Conservation (phyloP, 768 basidiomycete species). For the Xerocomus spinulosus region DNA sequence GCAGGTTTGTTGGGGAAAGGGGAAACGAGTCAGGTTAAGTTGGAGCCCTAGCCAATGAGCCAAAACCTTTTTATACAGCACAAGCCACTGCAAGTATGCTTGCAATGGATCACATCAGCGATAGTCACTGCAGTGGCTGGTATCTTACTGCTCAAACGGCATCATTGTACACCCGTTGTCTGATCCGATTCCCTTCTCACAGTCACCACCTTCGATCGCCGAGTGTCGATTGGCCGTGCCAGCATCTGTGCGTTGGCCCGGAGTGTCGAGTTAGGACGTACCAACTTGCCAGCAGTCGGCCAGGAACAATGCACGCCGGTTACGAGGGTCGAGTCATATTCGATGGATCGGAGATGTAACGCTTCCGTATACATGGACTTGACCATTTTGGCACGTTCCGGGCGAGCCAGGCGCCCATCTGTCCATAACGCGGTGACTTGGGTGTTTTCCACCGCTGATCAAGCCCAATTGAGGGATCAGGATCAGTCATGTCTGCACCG, state of each 20-base stretch:
- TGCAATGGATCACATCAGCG: constrained; percentile 27
- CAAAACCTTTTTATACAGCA: constrained; percentile 30
- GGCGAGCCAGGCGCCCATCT: constrained; percentile 8
- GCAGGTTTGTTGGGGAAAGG: constrained; percentile 5
- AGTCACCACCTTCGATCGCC: constrained; percentile 16
- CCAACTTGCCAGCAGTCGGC: constrained; percentile 14
- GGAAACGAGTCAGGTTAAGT: constrained; percentile 6
- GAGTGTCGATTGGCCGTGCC: constrained; percentile 21
- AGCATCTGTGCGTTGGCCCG: constrained; percentile 17
- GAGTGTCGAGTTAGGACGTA: constrained; percentile 10
- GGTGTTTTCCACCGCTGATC: constrained; percentile 20
- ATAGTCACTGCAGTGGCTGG: constrained; percentile 33
- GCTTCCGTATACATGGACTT: constrained; percentile 1
- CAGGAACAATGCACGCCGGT: constrained; percentile 22
- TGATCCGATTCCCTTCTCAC: constrained; percentile 24
- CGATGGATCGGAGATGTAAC: constrained; percentile 5
- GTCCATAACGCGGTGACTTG: constrained; percentile 4
- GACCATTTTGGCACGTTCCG: constrained; percentile 13
- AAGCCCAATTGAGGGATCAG: constrained; percentile 13
- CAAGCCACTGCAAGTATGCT: constrained; percentile 28
- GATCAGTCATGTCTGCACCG: constrained; percentile 11
- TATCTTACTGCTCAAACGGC: constrained; percentile 25
- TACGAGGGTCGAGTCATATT: constrained; percentile 5
- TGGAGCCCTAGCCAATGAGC: background rate
- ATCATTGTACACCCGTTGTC: constrained; percentile 22